A percentile compares a stretch with the other conserved stretches of the same genome.
Evolutionary conservation across 2,329 filamentous ascomycete genomes (phyloP).

Genomic region (Claviceps pazoutovae): DNA sequence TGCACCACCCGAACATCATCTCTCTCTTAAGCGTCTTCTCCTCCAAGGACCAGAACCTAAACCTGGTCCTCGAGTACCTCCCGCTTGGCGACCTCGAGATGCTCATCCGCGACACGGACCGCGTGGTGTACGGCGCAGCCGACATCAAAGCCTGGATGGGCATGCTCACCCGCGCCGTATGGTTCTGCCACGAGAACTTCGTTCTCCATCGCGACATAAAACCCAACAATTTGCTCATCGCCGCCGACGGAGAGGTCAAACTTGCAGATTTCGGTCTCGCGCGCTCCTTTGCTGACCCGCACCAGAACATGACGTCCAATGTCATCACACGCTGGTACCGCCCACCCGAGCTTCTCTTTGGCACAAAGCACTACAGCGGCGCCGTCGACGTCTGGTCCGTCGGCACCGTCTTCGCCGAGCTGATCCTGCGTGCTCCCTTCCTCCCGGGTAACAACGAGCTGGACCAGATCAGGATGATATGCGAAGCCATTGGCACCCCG

Average conservation of each 20-base stretch:
- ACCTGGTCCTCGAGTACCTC: slow-evolving; percentile 86
- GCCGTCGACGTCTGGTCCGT: slow-evolving; percentile 92
- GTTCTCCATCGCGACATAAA: slow-evolving; percentile 97
- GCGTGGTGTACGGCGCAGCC: slow-evolving; percentile 67
- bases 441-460: slow-evolving; percentile 75
- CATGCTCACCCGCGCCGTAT: slow-evolving; percentile 84
- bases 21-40: slow-evolving; percentile 84
- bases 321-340: slow-evolving; percentile 97
- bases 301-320: slow-evolving; percentile 76
- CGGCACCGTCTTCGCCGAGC: slow-evolving; percentile 83
- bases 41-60: slow-evolving; percentile 91
- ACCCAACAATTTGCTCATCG: slow-evolving; percentile 93
- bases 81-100: slow-evolving; percentile 90
- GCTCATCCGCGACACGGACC: slow-evolving; percentile 72
- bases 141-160: slow-evolving; percentile 99
- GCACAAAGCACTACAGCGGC: slow-evolving; percentile 76
- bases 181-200: slow-evolving; percentile 93
- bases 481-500: slow-evolving; percentile 74
- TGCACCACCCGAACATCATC: slow-evolving; percentile 92
- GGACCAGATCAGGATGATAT: slow-evolving; percentile 74
- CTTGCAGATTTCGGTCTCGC: slow-evolving; percentile 96
- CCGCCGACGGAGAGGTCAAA: slow-evolving; percentile 84
- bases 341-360: slow-evolving; percentile 85
- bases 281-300: slow-evolving; percentile 76
- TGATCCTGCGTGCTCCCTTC: slow-evolving; percentile 70